These are phyloP conservation scores for Cystobasidium ongulense DNA, from an alignment of 768 basidiomycete species.

Conservation along the genomic window DNA sequence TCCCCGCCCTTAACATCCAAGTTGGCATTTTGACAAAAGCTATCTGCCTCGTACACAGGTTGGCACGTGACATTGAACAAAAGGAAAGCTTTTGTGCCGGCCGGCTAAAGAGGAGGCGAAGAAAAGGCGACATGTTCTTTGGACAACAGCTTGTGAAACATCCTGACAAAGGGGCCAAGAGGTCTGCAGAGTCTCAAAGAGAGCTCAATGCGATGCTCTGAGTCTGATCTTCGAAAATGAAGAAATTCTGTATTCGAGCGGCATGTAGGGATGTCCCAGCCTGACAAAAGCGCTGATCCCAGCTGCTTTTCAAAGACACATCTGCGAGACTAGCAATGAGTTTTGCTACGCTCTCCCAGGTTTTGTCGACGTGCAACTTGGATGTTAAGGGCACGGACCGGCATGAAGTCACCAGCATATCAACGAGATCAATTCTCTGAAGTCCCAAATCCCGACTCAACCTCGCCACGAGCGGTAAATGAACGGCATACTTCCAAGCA, in stretches of 20 bases:
- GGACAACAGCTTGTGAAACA: background rate
- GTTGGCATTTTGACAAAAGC: constrained; percentile 8
- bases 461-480: background rate
- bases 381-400: no score
- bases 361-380: background rate
- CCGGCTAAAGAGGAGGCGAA: background rate
- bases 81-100: background rate
- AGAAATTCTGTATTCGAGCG: background rate
- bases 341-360: no score
- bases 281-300: background rate
- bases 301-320: background rate
- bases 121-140: background rate
- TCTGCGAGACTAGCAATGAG: background rate
- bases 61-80: constrained; percentile 4
- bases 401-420: no score
- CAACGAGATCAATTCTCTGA: background rate
- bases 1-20: background rate
- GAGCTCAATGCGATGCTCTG: background rate
- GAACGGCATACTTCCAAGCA: background rate
- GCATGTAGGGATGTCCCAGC: background rate
- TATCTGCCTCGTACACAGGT: constrained; percentile 4
- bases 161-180: background rate
- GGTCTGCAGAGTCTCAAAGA: background rate
- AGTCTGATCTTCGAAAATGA: background rate
- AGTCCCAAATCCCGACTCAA: background rate